Conservation (phyloP, 768 basidiomycete species). For the Russula earlei region DNA sequence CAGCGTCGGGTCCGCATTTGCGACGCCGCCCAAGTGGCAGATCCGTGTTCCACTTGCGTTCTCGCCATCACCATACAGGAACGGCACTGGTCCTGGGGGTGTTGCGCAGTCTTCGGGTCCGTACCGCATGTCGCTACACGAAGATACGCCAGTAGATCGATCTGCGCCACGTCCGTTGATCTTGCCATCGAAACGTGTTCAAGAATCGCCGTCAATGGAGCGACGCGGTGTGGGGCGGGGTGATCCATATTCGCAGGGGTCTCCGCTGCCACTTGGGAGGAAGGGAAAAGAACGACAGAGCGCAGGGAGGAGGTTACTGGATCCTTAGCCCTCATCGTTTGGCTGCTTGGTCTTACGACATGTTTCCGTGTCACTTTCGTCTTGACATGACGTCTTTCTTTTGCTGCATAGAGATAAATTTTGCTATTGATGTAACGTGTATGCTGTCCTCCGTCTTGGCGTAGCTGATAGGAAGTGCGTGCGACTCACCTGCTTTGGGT, state of each 20-base stretch:
- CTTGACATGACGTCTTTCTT: neutral
- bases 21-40: constrained; percentile 19
- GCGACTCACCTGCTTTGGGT: neutral
- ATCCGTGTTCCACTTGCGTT: neutral
- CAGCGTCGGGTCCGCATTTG: constrained; percentile 9
- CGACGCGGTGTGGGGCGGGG: neutral
- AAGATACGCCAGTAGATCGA: constrained; percentile 14
- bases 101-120: neutral
- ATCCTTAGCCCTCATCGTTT: neutral
- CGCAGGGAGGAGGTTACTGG: constrained; percentile 1
- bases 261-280: constrained; percentile 8
- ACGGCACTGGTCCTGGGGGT: neutral
- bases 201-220: constrained; percentile 9
- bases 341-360: neutral
- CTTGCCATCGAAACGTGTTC: constrained; percentile 4
- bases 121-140: neutral
- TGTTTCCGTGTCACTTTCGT: neutral
- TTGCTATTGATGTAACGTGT: constrained; percentile 7
- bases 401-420: constrained; percentile 6
- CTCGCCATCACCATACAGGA: constrained; percentile 1
- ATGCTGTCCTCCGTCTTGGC: neutral
- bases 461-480: neutral
- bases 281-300: constrained; percentile 15
- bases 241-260: neutral
- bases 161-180: neutral